phyloP scores from a whole-genome alignment of 225 moss, liverwort and hornwort genomes.

The Bryoerythrophyllum caledonicum region DNA sequence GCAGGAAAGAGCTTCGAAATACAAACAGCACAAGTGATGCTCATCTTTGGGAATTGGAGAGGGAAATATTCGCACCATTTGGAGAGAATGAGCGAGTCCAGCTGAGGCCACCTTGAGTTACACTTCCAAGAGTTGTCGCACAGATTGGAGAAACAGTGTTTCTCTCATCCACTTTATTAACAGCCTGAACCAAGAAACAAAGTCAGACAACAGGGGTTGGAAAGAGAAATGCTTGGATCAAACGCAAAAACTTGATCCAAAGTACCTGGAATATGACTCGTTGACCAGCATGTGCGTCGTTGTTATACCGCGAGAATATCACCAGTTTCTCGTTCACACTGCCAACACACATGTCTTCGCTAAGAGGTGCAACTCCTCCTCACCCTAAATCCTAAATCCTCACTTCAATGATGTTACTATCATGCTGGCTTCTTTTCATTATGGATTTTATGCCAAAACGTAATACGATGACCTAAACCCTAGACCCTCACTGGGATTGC shows the following conservation, averaged over 20 bases:
- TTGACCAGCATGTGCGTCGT: conserved; percentile 57
- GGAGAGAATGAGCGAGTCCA: conserved; percentile 58
- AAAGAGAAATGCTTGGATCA: neutral
- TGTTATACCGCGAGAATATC: conserved; percentile 53
- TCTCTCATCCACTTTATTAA: conserved; percentile 41
- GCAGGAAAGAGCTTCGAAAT: neutral
- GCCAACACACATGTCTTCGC: conserved; percentile 21
- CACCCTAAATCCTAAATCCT: neutral
- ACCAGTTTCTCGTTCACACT: conserved; percentile 54
- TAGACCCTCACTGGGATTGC: neutral
- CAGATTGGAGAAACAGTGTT: conserved; percentile 56
- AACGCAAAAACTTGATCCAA: conserved; percentile 4
- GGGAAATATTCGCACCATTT: conserved; percentile 21
- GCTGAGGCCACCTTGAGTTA: conserved; percentile 55
- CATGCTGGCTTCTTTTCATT: neutral
- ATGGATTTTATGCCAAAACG: no score
- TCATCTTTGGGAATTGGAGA: neutral
- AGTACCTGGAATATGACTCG: conserved; percentile 55
- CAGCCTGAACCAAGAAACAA: conserved; percentile 37
- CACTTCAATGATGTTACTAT: neutral
- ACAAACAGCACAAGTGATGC: neutral
- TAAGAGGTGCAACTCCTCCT: neutral
- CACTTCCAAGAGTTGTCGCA: conserved; percentile 42
- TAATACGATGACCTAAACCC: no score
- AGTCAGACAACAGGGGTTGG: neutral